These are phyloP conservation scores for Podila verticillata DNA, from an alignment of 192 early-diverging fungal species.

Conservation along the genomic window DNA sequence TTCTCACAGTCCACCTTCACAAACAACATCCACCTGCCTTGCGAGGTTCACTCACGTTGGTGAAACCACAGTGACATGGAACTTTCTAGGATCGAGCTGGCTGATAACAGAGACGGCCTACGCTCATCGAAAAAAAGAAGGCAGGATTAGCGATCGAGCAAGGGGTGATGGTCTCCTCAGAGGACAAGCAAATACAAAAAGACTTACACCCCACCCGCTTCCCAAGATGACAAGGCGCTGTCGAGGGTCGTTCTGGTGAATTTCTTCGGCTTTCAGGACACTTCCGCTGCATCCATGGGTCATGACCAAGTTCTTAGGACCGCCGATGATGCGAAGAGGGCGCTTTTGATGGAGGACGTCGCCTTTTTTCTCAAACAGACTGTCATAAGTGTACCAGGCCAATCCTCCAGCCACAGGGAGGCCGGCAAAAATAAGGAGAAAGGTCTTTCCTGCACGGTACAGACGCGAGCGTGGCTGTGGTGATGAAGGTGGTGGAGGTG, in stretches of 20 bases:
- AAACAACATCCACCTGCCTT: background rate
- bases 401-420: constrained; percentile 21
- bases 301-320: constrained; percentile 58
- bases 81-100: constrained; percentile 62
- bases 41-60: constrained; percentile 37
- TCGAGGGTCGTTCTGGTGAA: constrained; percentile 50
- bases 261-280: constrained; percentile 51
- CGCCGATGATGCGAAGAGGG: constrained; percentile 47
- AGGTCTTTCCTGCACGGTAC: constrained; percentile 21
- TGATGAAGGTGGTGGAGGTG: constrained; percentile 19
- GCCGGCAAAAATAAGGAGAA: constrained; percentile 10
- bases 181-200: background rate
- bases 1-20: background rate
- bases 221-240: constrained; percentile 63
- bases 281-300: constrained; percentile 43
- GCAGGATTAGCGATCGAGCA: too few relatives aligned
- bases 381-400: constrained; percentile 17
- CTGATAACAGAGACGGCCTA: constrained; percentile 59
- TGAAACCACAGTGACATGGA: constrained; percentile 62
- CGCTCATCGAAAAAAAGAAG: background rate
- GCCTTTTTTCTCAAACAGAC: constrained; percentile 6
- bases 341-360: constrained; percentile 26
- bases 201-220: constrained; percentile 64
- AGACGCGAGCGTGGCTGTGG: constrained; percentile 19
- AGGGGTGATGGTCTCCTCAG: too few relatives aligned